Percentiles rank a stretch among this genome's conserved stretches.
Evolutionary conservation across 352 stramenopile species (phyloP).

Genomic region (Globisporangium abappressorium): DNA sequence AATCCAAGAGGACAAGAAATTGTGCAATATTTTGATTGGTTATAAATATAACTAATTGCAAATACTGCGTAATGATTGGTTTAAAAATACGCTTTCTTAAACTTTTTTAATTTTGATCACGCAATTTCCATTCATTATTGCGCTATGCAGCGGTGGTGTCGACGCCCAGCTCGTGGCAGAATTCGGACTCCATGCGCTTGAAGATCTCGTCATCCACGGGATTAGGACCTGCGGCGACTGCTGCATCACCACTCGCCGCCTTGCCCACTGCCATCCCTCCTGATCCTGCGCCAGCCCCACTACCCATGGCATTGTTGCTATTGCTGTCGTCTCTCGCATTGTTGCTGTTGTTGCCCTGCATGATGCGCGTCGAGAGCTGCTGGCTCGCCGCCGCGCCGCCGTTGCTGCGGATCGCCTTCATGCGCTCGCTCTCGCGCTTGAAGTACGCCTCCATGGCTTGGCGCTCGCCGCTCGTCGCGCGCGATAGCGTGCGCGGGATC

Average conservation of each 20-base stretch:
- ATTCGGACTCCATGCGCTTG: conserved; percentile 77
- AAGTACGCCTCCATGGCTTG: conserved; percentile 87
- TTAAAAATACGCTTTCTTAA: not conserved
- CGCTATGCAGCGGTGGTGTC: conserved; percentile 25
- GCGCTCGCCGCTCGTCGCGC: conserved; percentile 78
- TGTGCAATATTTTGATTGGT: not conserved
- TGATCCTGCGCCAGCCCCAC: not conserved
- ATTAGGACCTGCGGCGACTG: not conserved
- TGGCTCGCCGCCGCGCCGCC: conserved; percentile 3
- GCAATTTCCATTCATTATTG: conserved; percentile 3
- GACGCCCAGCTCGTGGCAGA: conserved; percentile 65
- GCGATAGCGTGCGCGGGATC: conserved; percentile 85
- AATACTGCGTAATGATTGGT: not conserved
- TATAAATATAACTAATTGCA: not conserved
- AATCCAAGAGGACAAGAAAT: not conserved
- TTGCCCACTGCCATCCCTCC: not conserved
- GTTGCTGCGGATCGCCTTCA: conserved; percentile 37
- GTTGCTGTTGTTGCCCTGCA: conserved; percentile 25
- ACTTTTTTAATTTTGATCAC: not conserved
- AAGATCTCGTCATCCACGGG: conserved; percentile 62
- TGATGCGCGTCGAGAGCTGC: conserved; percentile 13
- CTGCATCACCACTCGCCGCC: not conserved
- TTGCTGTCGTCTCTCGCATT: conserved; percentile 23
- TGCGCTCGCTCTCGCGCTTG: conserved; percentile 84
- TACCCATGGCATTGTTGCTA: conserved; percentile 18